Evolutionary conservation across 345 rosid genomes (phyloP).

Genomic region (Garcia nutans): DNA sequence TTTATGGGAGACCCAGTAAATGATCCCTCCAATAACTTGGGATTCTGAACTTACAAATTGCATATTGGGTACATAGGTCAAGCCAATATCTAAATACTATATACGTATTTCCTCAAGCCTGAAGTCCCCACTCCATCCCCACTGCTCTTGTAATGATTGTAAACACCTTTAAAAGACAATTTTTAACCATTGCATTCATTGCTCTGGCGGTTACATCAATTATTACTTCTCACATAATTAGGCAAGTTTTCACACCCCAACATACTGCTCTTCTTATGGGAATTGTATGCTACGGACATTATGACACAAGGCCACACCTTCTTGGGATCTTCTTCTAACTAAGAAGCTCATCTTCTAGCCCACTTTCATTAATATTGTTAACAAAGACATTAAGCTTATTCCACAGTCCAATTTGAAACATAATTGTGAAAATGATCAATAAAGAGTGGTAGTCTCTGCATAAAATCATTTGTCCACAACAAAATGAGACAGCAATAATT

Average conservation of each 20-base stretch:
- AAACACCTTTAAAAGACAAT: background rate
- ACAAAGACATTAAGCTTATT: background rate
- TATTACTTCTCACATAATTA: background rate
- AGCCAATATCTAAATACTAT: no score
- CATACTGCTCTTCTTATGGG: background rate
- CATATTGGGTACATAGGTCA: no score
- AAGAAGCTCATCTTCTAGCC: no score
- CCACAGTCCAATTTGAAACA: background rate
- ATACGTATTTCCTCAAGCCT: background rate
- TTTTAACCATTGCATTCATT: conserved; percentile 9
- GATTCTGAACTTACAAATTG: no score
- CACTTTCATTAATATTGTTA: no score
- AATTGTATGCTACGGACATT: conserved; percentile 7
- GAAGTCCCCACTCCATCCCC: background rate
- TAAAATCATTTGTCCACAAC: background rate
- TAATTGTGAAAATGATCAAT: background rate
- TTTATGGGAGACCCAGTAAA: no score
- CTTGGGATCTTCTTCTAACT: background rate
- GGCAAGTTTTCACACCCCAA: conserved; percentile 13
- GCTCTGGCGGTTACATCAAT: background rate
- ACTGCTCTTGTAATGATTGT: background rate
- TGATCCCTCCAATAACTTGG: no score
- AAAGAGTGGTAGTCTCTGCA: background rate
- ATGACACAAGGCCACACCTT: conserved; percentile 9
- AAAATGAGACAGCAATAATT: background rate